A percentile compares a stretch with the other conserved stretches of the same genome.
Conservation (phyloP, 177 flowering plant species). For the Telopea speciosissima region DNA sequence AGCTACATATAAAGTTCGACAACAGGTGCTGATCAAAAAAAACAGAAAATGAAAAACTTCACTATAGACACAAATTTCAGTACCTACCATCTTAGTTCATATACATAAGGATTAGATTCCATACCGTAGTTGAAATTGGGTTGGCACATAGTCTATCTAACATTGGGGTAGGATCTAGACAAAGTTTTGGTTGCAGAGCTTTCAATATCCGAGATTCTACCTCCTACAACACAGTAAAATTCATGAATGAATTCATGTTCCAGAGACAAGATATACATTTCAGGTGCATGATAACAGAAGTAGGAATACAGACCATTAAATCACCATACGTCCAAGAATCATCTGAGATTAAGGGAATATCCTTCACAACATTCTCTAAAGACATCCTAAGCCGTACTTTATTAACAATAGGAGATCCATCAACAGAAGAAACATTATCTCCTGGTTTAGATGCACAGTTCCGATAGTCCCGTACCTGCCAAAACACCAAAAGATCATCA, state of each 20-base stretch:
- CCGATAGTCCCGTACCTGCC: constrained; percentile 85
- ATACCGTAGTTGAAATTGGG: constrained; percentile 55
- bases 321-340: constrained; percentile 93
- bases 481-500: not conserved
- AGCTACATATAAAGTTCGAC: constrained; percentile 45
- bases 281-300: constrained; percentile 3
- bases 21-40: not conserved
- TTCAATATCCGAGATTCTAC: constrained; percentile 85
- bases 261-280: not conserved
- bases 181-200: constrained; percentile 85
- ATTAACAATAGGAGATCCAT: constrained; percentile 36
- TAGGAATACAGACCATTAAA: constrained; percentile 61
- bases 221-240: constrained; percentile 45
- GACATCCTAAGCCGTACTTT: constrained; percentile 78
- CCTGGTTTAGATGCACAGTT: constrained; percentile 44
- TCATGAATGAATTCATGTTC: not conserved
- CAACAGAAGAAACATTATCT: constrained; percentile 20
- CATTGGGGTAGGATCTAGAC: constrained; percentile 78
- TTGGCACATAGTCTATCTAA: constrained; percentile 59
- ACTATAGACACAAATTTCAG: constrained; percentile 5
- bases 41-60: not conserved
- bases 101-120: not conserved
- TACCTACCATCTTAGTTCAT: constrained; percentile 6
- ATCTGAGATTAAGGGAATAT: constrained; percentile 73
- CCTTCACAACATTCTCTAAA: constrained; percentile 90